Evolutionary conservation across 495 filamentous ascomycete species (phyloP).

Genomic region (Aspergillus diversus): DNA sequence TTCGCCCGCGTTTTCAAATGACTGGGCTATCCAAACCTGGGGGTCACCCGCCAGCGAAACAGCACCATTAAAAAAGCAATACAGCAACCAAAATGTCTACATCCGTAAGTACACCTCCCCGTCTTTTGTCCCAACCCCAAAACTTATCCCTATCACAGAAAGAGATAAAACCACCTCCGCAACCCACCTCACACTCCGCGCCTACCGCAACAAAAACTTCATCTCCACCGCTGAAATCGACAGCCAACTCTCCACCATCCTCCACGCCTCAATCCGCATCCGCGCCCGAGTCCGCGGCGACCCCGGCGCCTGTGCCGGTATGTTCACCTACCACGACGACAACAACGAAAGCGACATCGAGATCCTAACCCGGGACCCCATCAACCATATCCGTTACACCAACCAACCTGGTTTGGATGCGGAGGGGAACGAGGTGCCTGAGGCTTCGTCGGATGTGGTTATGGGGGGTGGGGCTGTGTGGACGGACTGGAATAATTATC

Average conservation of each 20-base stretch:
- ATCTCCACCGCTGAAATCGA: conserved; percentile 12
- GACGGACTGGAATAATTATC: conserved; percentile 14
- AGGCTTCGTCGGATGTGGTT: background rate
- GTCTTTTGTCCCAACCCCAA: background rate
- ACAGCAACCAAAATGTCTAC: conserved; percentile 1
- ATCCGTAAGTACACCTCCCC: background rate
- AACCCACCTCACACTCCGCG: conserved; percentile 3
- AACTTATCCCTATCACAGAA: too few species aligned
- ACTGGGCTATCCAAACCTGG: conserved; percentile 7
- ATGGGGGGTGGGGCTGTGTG: conserved; percentile 1
- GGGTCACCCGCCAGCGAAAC: background rate
- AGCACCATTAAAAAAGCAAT: background rate
- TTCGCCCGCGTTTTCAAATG: background rate
- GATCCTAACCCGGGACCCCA: conserved; percentile 7
- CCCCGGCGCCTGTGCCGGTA: conserved; percentile 10
- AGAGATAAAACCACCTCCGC: background rate
- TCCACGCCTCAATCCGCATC: conserved; percentile 15
- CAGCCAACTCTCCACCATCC: background rate
- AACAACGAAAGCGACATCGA: conserved; percentile 15
- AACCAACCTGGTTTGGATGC: conserved; percentile 13
- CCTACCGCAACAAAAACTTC: conserved; percentile 10
- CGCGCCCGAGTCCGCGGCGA: conserved; percentile 11
- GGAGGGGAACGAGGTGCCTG: conserved; percentile 10
- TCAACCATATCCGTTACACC: conserved; percentile 9
- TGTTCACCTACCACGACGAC: conserved; percentile 17